These are phyloP conservation scores for Coffea humblotiana DNA, from an alignment of 305 asterid genomes.

Conservation along the genomic window DNA sequence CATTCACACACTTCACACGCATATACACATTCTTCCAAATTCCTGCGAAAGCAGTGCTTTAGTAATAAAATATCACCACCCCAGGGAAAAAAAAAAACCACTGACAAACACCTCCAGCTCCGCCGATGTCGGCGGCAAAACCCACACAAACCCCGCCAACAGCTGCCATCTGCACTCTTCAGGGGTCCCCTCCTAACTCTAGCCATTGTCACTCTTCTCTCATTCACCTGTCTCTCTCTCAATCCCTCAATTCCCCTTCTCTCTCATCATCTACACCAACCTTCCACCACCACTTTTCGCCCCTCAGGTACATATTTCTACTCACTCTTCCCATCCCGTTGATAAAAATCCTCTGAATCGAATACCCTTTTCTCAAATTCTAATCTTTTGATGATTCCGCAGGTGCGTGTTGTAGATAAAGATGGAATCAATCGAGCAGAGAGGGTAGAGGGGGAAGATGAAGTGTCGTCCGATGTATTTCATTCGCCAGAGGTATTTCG, in stretches of 20 bases:
- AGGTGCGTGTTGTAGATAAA: slow-evolving; percentile 1
- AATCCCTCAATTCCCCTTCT: slow-evolving; percentile 58
- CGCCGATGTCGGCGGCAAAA: slow-evolving; percentile 76
- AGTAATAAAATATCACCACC: not conserved
- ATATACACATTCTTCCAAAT: not conserved
- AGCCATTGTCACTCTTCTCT: slow-evolving; percentile 56
- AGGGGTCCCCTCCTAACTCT: slow-evolving; percentile 73
- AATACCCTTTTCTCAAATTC: not conserved
- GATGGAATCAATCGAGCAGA: slow-evolving; percentile 26
- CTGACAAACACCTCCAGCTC: not conserved
- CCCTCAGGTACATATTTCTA: slow-evolving; percentile 24
- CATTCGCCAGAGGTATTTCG: slow-evolving; percentile 65
- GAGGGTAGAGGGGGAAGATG: slow-evolving; percentile 30
- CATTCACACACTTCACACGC: not conserved
- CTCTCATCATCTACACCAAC: slow-evolving; percentile 33
- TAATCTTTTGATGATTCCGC: not conserved
- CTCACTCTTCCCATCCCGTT: not conserved
- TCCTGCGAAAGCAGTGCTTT: not conserved
- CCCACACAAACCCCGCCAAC: slow-evolving; percentile 37
- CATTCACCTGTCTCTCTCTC: slow-evolving; percentile 68
- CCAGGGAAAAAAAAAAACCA: not conserved
- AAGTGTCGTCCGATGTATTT: slow-evolving; percentile 44
- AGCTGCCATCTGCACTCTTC: slow-evolving; percentile 46
- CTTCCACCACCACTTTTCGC: slow-evolving; percentile 27
- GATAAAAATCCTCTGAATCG: not conserved